Evolutionary conservation across 2,329 filamentous ascomycete genomes (phyloP).

Genomic region (Arthrobotrys megalospora): DNA sequence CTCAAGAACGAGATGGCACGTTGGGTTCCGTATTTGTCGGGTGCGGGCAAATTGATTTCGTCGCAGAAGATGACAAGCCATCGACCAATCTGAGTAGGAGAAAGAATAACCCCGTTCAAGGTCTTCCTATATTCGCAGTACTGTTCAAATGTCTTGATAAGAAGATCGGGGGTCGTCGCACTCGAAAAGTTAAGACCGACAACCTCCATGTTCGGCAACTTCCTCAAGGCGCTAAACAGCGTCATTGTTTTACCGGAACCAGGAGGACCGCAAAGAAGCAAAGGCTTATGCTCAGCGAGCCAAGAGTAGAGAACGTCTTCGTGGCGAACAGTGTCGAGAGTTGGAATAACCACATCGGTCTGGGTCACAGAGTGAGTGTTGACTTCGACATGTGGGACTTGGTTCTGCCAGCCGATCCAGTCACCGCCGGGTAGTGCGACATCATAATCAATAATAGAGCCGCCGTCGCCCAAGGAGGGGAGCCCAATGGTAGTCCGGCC

Average conservation of each 20-base stretch:
- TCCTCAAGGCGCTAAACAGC: conserved; percentile 94
- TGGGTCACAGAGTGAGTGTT: conserved; percentile 98
- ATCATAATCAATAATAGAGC: conserved; percentile 95
- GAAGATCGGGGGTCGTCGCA: conserved; percentile 94
- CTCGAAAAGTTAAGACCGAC: conserved; percentile 99
- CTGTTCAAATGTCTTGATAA: conserved; percentile 99
- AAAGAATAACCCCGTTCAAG: conserved; percentile 93
- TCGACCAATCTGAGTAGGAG: conserved; percentile 93
- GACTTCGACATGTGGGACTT: conserved; percentile 94
- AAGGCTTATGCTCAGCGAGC: conserved; percentile 97
- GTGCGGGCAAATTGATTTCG: conserved; percentile 98
- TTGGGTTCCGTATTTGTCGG: conserved; percentile 97
- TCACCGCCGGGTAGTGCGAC: conserved; percentile 87
- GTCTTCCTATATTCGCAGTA: conserved; percentile 99
- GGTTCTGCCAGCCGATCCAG: conserved; percentile 93
- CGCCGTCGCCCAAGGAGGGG: conserved; percentile 80
- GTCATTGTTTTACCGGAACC: conserved; percentile 99
- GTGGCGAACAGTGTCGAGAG: conserved; percentile 94
- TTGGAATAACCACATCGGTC: conserved; percentile 98
- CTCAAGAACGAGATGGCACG: conserved; percentile 96
- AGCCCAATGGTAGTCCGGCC: conserved; percentile 88
- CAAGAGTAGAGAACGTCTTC: conserved; percentile 99
- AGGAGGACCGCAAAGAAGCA: conserved; percentile 95
- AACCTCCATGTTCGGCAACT: conserved; percentile 98
- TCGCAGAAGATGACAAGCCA: conserved; percentile 99